These are phyloP conservation scores for Mycena venus DNA, from an alignment of 768 basidiomycete genomes.

Conservation along the genomic window DNA sequence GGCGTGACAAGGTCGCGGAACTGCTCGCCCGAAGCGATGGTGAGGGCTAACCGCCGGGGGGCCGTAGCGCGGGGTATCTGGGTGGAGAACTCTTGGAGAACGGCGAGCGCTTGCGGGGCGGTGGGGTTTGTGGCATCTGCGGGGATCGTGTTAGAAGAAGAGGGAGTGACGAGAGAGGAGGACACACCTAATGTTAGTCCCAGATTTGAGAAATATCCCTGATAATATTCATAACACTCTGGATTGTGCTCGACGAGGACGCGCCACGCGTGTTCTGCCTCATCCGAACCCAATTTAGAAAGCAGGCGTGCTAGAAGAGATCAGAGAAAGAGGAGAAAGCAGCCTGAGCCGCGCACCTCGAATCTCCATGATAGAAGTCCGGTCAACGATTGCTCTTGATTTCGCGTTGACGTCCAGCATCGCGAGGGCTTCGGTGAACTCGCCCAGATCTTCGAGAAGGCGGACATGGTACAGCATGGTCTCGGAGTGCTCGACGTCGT, in stretches of 20 bases:
- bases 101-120: conserved; percentile 64
- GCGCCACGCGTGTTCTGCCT: conserved; percentile 87
- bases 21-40: conserved; percentile 72
- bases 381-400: conserved; percentile 77
- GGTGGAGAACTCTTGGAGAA: conserved; percentile 71
- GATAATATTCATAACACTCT: conserved; percentile 86
- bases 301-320: conserved; percentile 77
- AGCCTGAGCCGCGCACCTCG: conserved; percentile 61
- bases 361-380: conserved; percentile 73
- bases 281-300: conserved; percentile 72
- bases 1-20: conserved; percentile 75
- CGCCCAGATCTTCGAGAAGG: conserved; percentile 80
- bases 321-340: background rate
- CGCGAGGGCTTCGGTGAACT: conserved; percentile 69
- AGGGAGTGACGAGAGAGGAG: background rate
- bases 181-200: conserved; percentile 73
- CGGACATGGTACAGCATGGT: conserved; percentile 82
- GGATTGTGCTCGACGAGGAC: conserved; percentile 88
- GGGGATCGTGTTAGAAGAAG: background rate
- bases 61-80: conserved; percentile 78
- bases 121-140: conserved; percentile 60
- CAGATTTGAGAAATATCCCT: conserved; percentile 75
- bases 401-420: conserved; percentile 77
- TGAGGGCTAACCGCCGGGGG: conserved; percentile 81
- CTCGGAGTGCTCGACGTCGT: conserved; percentile 90